Percentiles rank a stretch among this genome's conserved stretches.
Conservation (phyloP, 2,329 filamentous ascomycete species). For the Biscogniauxia mediterranea region DNA sequence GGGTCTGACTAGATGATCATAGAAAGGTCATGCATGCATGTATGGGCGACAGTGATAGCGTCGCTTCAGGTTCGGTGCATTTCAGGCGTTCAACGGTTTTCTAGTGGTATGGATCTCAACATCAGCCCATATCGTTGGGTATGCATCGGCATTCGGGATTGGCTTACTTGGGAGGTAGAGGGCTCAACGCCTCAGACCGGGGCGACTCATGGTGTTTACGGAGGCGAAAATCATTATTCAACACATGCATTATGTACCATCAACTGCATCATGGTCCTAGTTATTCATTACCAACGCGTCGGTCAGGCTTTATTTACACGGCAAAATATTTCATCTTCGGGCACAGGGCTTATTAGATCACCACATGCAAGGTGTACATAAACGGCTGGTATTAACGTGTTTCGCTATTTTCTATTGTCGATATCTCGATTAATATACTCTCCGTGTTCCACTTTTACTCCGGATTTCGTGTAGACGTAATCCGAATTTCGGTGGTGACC, state of each 20-base stretch:
- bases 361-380: too few species aligned
- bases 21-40: conserved; percentile 7
- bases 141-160: conserved; percentile 12
- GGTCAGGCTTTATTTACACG: not conserved
- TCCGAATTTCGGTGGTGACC: too few species aligned
- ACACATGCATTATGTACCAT: conserved; percentile 16
- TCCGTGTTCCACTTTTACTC: too few species aligned
- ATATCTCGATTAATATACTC: too few species aligned
- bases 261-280: conserved; percentile 10
- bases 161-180: conserved; percentile 15
- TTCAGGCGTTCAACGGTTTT: conserved; percentile 19
- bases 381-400: too few species aligned
- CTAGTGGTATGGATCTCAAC: conserved; percentile 27
- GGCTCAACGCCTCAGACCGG: conserved; percentile 24
- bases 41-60: not conserved
- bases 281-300: not conserved
- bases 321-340: not conserved
- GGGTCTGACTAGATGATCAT: conserved; percentile 51
- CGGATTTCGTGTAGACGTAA: too few species aligned
- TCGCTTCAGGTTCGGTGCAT: conserved; percentile 6
- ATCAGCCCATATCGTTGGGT: conserved; percentile 24
- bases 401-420: too few species aligned
- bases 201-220: conserved; percentile 13
- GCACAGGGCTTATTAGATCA: not conserved
- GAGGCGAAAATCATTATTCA: conserved; percentile 11